These are phyloP conservation scores for Lipomyces yamanashiensis DNA, from an alignment of 805 yeast species.

Conservation along the genomic window DNA sequence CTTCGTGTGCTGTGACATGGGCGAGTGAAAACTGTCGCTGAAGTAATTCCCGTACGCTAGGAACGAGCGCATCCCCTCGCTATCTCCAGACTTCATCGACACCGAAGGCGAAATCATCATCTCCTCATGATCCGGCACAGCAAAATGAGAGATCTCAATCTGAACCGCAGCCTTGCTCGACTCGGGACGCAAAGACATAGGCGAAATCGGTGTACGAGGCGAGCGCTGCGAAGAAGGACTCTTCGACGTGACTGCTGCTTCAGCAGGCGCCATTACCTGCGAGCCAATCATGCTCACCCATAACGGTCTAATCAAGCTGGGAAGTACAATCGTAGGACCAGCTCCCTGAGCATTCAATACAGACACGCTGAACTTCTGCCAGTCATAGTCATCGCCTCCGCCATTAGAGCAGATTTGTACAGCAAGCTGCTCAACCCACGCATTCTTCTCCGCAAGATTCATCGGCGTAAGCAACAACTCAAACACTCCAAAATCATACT, in stretches of 20 bases:
- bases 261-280: background rate
- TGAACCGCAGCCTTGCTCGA: background rate
- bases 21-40: background rate
- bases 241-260: too few relatives aligned
- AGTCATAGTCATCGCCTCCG: slow-evolving; percentile 19
- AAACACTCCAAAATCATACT: slow-evolving; percentile 23
- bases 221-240: background rate
- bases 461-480: slow-evolving; percentile 34
- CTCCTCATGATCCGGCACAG: slow-evolving; percentile 5
- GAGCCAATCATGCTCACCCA: slow-evolving; percentile 8
- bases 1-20: background rate
- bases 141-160: slow-evolving; percentile 12
- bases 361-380: slow-evolving; percentile 15
- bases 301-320: slow-evolving; percentile 11
- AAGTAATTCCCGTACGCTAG: background rate
- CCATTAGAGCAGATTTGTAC: slow-evolving; percentile 18
- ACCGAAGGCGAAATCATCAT: background rate
- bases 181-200: background rate
- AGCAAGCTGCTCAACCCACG: slow-evolving; percentile 25
- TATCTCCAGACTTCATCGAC: background rate
- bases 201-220: background rate
- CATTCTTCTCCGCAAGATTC: slow-evolving; percentile 19
- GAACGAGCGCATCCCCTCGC: background rate
- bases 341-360: slow-evolving; percentile 2
- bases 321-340: slow-evolving; percentile 18